Evolutionary conservation across 2,329 filamentous ascomycete genomes (phyloP).

Genomic region (Verticillium zaregamsianum): DNA sequence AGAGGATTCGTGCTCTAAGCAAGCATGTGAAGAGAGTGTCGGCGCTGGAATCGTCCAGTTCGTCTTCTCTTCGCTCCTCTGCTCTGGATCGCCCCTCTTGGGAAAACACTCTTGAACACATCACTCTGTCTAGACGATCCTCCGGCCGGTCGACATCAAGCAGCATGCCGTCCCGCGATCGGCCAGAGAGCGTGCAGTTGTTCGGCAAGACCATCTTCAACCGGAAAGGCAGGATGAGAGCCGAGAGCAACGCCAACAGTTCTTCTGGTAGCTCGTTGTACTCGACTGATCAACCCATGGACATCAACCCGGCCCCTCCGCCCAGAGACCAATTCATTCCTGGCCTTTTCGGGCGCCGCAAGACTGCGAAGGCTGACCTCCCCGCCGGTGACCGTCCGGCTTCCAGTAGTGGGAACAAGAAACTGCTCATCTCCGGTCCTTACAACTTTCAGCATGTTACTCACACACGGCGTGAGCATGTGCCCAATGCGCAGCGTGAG

Average conservation of each 20-base stretch:
- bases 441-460: conserved; percentile 66
- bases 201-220: conserved; percentile 58
- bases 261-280: conserved; percentile 45
- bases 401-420: conserved; percentile 27
- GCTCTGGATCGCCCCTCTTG: conserved; percentile 42
- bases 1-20: conserved; percentile 53
- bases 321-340: conserved; percentile 43
- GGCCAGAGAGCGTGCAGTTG: conserved; percentile 55
- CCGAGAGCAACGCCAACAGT: conserved; percentile 44
- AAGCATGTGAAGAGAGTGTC: conserved; percentile 55
- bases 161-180: conserved; percentile 48
- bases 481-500: conserved; percentile 33
- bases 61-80: conserved; percentile 43
- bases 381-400: conserved; percentile 5
- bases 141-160: conserved; percentile 52
- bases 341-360: conserved; percentile 48
- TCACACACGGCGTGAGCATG: conserved; percentile 49
- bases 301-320: conserved; percentile 19
- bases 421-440: conserved; percentile 55
- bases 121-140: conserved; percentile 49
- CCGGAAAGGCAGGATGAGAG: conserved; percentile 46
- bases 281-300: conserved; percentile 36
- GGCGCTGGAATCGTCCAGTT: conserved; percentile 47
- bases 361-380: conserved; percentile 19
- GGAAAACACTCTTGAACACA: conserved; percentile 45